phyloP scores from a whole-genome alignment of 1,139 yeast genomes.

The Kodamaea alishanica region DNA sequence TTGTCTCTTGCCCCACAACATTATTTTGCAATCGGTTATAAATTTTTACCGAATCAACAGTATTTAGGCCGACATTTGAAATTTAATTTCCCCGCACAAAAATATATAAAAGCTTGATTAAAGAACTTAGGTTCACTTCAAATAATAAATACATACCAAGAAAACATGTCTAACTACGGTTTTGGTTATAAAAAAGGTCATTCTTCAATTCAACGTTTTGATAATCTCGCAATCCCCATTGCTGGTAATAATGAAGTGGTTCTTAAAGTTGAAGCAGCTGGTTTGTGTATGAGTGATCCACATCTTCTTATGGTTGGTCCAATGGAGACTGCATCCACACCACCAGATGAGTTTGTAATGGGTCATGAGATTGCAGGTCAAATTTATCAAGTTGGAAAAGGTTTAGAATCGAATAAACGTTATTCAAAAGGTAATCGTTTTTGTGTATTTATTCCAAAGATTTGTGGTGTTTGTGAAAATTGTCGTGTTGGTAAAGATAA shows the following conservation, averaged over 20 bases:
- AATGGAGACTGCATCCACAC: slow-evolving; percentile 9
- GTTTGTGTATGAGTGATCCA: slow-evolving; percentile 51
- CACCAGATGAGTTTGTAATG: slow-evolving; percentile 39
- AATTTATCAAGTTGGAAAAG: slow-evolving; percentile 39
- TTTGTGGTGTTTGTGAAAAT: slow-evolving; percentile 43
- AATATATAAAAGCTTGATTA: no score
- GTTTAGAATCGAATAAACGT: slow-evolving; percentile 20
- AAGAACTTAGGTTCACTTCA: no score
- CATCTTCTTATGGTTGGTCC: slow-evolving; percentile 36
- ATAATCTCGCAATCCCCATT: slow-evolving; percentile 32
- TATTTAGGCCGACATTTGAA: no score
- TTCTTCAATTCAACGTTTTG: slow-evolving; percentile 15
- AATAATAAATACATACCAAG: no score
- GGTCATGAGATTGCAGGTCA: slow-evolving; percentile 60
- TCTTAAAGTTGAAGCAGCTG: slow-evolving; percentile 49
- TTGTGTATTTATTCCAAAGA: slow-evolving; percentile 33
- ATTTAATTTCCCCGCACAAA: no score
- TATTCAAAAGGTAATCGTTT: slow-evolving; percentile 36
- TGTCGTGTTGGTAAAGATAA: slow-evolving; percentile 46
- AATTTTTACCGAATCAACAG: no score
- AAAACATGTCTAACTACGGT: slow-evolving; percentile 8
- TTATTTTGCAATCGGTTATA: no score
- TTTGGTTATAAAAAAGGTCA: slow-evolving; percentile 19
- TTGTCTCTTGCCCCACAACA: no score
- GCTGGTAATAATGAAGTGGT: slow-evolving; percentile 39